phyloP scores from a whole-genome alignment of 2,329 filamentous ascomycete genomes.

The Bipolaris cookei region DNA sequence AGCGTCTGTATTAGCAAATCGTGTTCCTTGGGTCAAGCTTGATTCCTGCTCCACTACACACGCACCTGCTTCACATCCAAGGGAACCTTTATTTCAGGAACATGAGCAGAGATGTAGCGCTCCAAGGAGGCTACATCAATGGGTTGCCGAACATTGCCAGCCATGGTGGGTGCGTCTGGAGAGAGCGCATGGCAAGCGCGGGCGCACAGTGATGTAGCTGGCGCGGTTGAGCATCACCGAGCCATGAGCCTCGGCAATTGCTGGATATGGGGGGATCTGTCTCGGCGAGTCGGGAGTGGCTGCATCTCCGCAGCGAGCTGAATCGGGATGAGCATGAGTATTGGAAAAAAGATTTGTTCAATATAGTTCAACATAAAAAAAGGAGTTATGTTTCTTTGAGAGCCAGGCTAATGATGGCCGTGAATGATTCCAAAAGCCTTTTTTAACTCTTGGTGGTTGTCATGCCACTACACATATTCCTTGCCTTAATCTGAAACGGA shows the following conservation, averaged over 20 bases:
- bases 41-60: neutral
- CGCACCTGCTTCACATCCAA: slow-evolving; percentile 86
- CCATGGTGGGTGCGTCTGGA: slow-evolving; percentile 62
- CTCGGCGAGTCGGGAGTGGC: slow-evolving; percentile 15
- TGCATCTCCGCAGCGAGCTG: slow-evolving; percentile 9
- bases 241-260: slow-evolving; percentile 17
- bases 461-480: no score
- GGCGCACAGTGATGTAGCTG: slow-evolving; percentile 20
- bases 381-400: no score
- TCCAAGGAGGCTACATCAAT: slow-evolving; percentile 83
- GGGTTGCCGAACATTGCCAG: slow-evolving; percentile 85
- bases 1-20: slow-evolving; percentile 11
- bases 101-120: slow-evolving; percentile 75
- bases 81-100: slow-evolving; percentile 83
- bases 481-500: no score
- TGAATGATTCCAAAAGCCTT: no score
- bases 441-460: no score
- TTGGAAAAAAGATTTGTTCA: no score
- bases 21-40: neutral
- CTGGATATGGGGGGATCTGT: slow-evolving; percentile 19
- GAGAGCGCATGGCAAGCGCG: slow-evolving; percentile 22
- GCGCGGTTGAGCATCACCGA: slow-evolving; percentile 21
- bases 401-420: no score
- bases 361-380: no score
- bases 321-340: slow-evolving; percentile 1